Conservation (phyloP, 441 rosid species). For the Manihot esculenta region DNA sequence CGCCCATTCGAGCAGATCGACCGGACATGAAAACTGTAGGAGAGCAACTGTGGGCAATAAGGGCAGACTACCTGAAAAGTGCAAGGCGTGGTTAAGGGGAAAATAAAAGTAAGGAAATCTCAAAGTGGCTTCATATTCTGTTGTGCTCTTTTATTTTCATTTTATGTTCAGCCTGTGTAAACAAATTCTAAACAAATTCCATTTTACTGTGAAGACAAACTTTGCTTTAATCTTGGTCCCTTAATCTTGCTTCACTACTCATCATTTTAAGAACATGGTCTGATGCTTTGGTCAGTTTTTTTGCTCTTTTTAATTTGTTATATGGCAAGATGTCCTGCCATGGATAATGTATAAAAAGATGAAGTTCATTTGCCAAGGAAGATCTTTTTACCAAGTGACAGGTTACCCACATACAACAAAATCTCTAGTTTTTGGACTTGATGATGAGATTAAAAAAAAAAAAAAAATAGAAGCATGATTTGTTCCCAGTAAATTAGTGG, state of each 20-base stretch:
- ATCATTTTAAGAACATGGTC: not conserved
- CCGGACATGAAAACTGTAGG: conserved; percentile 84
- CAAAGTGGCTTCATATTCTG: too few species aligned
- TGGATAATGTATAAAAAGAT: not conserved
- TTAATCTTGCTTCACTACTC: too few species aligned
- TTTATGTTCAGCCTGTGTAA: not conserved
- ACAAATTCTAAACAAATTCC: conserved; percentile 14
- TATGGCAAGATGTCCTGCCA: not conserved
- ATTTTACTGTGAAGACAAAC: not conserved
- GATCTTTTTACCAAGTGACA: not conserved
- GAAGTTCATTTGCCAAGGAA: not conserved
- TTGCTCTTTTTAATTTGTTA: not conserved
- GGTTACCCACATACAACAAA: not conserved
- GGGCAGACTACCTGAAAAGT: conserved; percentile 64
- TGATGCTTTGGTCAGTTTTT: not conserved
- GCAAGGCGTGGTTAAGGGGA: conserved; percentile 21
- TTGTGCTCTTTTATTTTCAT: not conserved
- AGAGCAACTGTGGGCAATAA: conserved; percentile 83
- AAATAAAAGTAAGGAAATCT: too few species aligned
- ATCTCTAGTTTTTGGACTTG: not conserved
- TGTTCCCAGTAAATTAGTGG: too few species aligned
- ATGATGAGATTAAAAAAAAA: not conserved
- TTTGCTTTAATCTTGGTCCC: not conserved
- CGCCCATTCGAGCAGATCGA: conserved; percentile 66
- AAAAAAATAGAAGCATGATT: too few species aligned